Evolutionary conservation across 2,329 filamentous ascomycete species (phyloP), one percentile per base, ranked within the genome.

Genomic region (Colletotrichum sp.): DNA sequence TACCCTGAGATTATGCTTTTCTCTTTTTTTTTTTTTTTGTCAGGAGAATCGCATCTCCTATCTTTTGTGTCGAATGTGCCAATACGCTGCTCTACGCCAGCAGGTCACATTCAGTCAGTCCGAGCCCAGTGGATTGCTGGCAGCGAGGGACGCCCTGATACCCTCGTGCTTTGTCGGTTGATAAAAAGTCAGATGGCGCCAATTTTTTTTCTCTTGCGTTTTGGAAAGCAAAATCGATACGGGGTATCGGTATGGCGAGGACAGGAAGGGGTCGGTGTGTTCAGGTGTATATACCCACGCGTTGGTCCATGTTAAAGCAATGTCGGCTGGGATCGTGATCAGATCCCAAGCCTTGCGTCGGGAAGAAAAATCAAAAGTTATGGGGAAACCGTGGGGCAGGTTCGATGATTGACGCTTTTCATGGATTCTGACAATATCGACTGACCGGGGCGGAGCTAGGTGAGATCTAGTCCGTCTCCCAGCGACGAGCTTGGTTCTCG

Each of bases 201-300:
- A 14, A 14, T 62, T 21, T 21, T 62, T 18, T 62, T 34, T 48
- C 48, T 48, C 34, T 56, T 56, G 21, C n/a, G 28, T 68, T 72
- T 30, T 69, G 69, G 62, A 34, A n/a, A 14, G 43, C 36, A 73
- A 63, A 28, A 52, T 75, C 56, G 56, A 64, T 43, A 59, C 28
- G 38, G 56, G 66, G 36, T 59, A 70, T 43, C 43, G 56, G 68
- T 38, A 14, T 36, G 62, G 66, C 21, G 21, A 61, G 30, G 74
- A 34, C 26, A 30, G 71, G 66, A 48, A 18, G 16, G 36, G 43
- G 28, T 21, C 38, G 72, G 59, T 36, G 48, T 68, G 67, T 21
- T 26, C 63, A 36, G 63, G 43, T 71, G 67, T 71, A 75, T 76
- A 74, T 75, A 76, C 67, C 71, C 67, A 75, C 68, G 71, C 64